A percentile compares a stretch with the other conserved stretches of the same genome.
phyloP scores from a whole-genome alignment of 2,329 filamentous ascomycete genomes.

The Westerdykella aurantiaca region DNA sequence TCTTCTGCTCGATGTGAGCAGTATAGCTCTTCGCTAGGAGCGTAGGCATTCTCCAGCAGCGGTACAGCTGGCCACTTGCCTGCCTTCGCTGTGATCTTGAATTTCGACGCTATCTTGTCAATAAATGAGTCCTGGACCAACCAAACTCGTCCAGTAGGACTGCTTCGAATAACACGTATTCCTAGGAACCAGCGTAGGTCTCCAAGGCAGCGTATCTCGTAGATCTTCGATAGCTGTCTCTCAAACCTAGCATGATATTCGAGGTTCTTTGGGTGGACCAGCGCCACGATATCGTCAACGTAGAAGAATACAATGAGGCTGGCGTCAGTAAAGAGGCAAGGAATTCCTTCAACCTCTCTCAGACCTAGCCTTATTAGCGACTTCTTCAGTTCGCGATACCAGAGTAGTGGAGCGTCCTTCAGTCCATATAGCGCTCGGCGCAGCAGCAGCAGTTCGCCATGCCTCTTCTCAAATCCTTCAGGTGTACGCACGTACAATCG shows the following conservation, averaged over 20 bases:
- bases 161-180: conserved; percentile 8
- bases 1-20: too few species aligned
- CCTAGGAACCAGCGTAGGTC: too few species aligned
- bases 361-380: conserved; percentile 11
- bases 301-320: too few species aligned
- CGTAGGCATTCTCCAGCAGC: too few species aligned
- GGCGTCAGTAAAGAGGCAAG: conserved; percentile 9
- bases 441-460: neutral
- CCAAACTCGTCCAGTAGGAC: conserved; percentile 1
- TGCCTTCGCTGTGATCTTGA: too few species aligned
- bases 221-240: neutral
- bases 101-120: conserved; percentile 11
- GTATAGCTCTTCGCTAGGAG: too few species aligned
- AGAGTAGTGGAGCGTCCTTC: conserved; percentile 14
- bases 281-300: too few species aligned
- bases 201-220: conserved; percentile 3
- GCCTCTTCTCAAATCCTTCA: neutral
- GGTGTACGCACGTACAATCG: conserved; percentile 6
- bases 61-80: too few species aligned
- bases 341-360: conserved; percentile 4
- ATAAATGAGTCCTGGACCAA: conserved; percentile 12
- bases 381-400: conserved; percentile 6
- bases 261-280: neutral
- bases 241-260: neutral
- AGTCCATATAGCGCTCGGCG: conserved; percentile 15